Conservation (phyloP, 2,329 filamentous ascomycete species). For the Stemphylium beticola region DNA sequence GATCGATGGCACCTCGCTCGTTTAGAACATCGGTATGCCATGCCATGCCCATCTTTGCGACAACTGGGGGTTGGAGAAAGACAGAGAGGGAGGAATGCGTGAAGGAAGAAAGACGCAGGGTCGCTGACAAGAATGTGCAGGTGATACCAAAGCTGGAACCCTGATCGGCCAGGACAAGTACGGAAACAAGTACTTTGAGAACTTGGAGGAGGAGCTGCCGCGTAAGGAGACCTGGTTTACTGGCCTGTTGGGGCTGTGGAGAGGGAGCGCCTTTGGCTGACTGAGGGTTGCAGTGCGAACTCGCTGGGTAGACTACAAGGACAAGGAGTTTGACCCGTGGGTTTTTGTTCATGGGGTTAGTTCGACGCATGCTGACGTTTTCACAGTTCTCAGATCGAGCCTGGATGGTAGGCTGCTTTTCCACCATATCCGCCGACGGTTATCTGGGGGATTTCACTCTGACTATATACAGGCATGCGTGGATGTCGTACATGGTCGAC, state of each 20-base stretch:
- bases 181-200: conserved; percentile 98
- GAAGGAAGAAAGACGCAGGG: neutral
- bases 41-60: neutral
- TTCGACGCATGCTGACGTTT: conserved; percentile 45
- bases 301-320: conserved; percentile 96
- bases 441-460: neutral
- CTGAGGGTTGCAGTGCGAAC: conserved; percentile 72
- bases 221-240: conserved; percentile 59
- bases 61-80: neutral
- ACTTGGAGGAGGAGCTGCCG: conserved; percentile 85
- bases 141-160: conserved; percentile 93
- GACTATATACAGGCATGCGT: conserved; percentile 72
- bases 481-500: conserved; percentile 94
- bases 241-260: too few species aligned
- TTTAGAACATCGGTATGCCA: conserved; percentile 49
- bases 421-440: neutral
- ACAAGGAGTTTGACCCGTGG: conserved; percentile 80
- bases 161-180: conserved; percentile 85
- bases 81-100: neutral
- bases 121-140: conserved; percentile 57
- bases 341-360: conserved; percentile 32
- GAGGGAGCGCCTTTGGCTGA: neutral
- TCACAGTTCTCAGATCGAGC: conserved; percentile 79
- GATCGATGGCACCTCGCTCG: conserved; percentile 26
- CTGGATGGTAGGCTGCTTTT: conserved; percentile 69